These are phyloP conservation scores for Setaria italica DNA, from an alignment of 202 grass and related monocot genomes.

Conservation along the genomic window DNA sequence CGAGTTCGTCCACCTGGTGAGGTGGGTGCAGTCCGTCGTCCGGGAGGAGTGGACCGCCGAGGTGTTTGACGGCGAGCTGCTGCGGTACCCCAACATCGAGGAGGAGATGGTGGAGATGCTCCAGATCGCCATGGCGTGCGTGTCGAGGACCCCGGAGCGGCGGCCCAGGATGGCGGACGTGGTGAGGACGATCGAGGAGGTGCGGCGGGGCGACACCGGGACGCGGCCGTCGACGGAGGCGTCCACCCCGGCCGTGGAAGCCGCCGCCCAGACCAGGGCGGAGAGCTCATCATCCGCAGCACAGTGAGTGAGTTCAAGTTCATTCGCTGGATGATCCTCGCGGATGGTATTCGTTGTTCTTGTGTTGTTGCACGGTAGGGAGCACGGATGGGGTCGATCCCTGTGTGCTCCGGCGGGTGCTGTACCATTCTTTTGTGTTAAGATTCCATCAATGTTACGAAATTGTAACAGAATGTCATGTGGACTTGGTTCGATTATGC, in stretches of 20 bases:
- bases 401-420: constrained; percentile 33
- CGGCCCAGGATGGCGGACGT: constrained; percentile 86
- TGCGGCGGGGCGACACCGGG: constrained; percentile 56
- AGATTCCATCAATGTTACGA: constrained; percentile 44
- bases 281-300: constrained; percentile 45
- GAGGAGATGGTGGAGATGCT: constrained; percentile 99
- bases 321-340: constrained; percentile 1
- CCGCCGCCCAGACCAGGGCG: constrained; percentile 29
- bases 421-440: constrained; percentile 64
- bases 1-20: constrained; percentile 71
- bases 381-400: constrained; percentile 10
- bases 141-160: constrained; percentile 74
- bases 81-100: constrained; percentile 97
- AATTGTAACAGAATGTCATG: constrained; percentile 51
- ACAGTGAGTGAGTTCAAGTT: background rate
- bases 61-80: constrained; percentile 81
- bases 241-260: constrained; percentile 47
- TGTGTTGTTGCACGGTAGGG: constrained; percentile 34
- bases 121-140: constrained; percentile 90
- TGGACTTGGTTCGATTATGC: constrained; percentile 39
- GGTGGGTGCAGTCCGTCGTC: constrained; percentile 88
- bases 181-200: constrained; percentile 79
- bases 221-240: constrained; percentile 62
- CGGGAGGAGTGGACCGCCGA: constrained; percentile 94
- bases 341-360: background rate